A percentile compares a stretch with the other conserved stretches of the same genome.
These are phyloP conservation scores for Cystobasidiaceae sp. DNA, from an alignment of 1,284 basidiomycete genomes.

Conservation along the genomic window DNA sequence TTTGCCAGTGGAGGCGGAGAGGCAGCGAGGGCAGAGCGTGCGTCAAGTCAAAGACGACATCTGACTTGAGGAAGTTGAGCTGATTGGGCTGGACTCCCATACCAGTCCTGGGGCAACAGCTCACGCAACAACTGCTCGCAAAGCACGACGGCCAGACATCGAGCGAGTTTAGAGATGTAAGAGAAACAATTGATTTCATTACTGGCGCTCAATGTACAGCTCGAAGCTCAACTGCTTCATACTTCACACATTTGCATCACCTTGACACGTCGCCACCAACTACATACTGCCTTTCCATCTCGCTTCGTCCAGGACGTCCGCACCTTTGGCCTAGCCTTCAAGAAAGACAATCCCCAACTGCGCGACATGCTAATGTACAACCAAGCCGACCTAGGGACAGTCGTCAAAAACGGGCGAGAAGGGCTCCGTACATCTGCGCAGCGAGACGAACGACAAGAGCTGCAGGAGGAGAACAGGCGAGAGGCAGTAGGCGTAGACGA, in stretches of 20 bases:
- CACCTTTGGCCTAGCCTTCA: constrained; percentile 18
- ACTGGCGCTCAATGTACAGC: too few species aligned
- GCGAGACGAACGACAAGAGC: constrained; percentile 1
- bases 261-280: too few species aligned
- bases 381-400: too few species aligned
- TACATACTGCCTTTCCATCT: too few species aligned
- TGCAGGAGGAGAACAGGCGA: constrained; percentile 7
- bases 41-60: not conserved
- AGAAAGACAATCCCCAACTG: constrained; percentile 24
- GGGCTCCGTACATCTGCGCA: too few species aligned
- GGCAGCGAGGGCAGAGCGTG: constrained; percentile 17
- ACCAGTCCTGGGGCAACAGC: constrained; percentile 22
- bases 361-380: too few species aligned
- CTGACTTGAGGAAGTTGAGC: not conserved
- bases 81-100: not conserved
- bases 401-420: too few species aligned
- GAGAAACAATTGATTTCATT: not conserved
- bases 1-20: constrained; percentile 29
- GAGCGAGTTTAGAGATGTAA: constrained; percentile 10
- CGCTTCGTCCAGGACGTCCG: constrained; percentile 12
- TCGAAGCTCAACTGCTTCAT: too few species aligned
- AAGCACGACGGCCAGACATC: constrained; percentile 20
- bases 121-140: constrained; percentile 13
- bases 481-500: constrained; percentile 20
- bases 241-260: too few species aligned